A percentile compares a stretch with the other conserved stretches of the same genome.
phyloP scores from a whole-genome alignment of 2,329 filamentous ascomycete species.

The Exserohilum rostratum region DNA sequence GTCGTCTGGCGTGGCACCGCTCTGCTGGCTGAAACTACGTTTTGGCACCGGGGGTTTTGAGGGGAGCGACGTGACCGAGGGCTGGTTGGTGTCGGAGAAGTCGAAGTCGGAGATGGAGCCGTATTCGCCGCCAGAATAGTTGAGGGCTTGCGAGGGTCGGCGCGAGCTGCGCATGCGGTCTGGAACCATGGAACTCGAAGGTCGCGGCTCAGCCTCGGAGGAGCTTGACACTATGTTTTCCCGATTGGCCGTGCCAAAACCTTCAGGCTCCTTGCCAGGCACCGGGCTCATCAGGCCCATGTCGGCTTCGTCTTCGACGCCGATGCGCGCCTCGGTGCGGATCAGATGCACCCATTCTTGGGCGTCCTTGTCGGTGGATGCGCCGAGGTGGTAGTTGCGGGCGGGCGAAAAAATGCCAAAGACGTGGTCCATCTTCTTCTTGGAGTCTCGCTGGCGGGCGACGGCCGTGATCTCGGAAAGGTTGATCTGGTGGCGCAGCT shows the following conservation, averaged over 20 bases:
- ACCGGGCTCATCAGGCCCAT: conserved; percentile 74
- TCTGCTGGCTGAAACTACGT: conserved; percentile 68
- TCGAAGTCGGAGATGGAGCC: conserved; percentile 89
- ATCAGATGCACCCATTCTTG: conserved; percentile 87
- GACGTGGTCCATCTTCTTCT: conserved; percentile 82
- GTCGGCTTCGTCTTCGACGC: conserved; percentile 81
- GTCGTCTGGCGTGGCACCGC: conserved; percentile 62
- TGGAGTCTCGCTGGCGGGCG: conserved; percentile 84
- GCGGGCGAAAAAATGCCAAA: conserved; percentile 93
- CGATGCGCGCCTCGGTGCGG: conserved; percentile 77
- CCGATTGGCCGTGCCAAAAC: conserved; percentile 44
- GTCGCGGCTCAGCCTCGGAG: conserved; percentile 51
- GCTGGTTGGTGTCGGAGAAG: conserved; percentile 74
- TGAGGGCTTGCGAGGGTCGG: conserved; percentile 66
- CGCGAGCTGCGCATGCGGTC: conserved; percentile 50
- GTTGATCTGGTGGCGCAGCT: conserved; percentile 84
- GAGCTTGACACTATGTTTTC: conserved; percentile 52
- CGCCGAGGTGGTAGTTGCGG: conserved; percentile 90
- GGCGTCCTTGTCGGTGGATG: conserved; percentile 72
- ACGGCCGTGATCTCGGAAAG: conserved; percentile 91
- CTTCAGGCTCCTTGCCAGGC: conserved; percentile 56
- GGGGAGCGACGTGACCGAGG: conserved; percentile 56
- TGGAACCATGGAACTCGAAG: conserved; percentile 34
- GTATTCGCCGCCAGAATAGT: conserved; percentile 69
- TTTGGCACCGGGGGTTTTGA: conserved; percentile 26